A percentile compares a stretch with the other conserved stretches of the same genome.
These are phyloP conservation scores for Crucihimalaya himalaica DNA, from an alignment of 345 rosid species.

Conservation along the genomic window DNA sequence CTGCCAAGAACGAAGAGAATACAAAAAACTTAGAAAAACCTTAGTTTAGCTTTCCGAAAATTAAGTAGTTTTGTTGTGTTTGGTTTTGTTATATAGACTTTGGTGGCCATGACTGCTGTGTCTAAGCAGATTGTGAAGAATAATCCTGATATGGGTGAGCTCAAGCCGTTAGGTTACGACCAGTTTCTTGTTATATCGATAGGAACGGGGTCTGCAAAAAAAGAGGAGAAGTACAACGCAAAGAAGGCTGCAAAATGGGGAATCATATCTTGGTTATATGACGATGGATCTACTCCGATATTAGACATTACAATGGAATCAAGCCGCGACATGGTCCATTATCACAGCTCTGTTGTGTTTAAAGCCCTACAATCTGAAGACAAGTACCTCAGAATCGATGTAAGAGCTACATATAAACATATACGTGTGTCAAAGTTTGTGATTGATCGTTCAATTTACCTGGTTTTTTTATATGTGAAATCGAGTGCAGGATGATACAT, in stretches of 20 bases:
- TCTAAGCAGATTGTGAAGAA: slow-evolving; percentile 50
- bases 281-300: slow-evolving; percentile 55
- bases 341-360: slow-evolving; percentile 53
- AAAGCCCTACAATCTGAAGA: slow-evolving; percentile 56
- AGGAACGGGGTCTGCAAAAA: slow-evolving; percentile 60
- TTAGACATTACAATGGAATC: slow-evolving; percentile 53
- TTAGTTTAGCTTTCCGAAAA: neutral
- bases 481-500: slow-evolving; percentile 51
- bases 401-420: slow-evolving; percentile 34
- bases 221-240: slow-evolving; percentile 44
- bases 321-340: slow-evolving; percentile 62
- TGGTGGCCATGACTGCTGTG: slow-evolving; percentile 69
- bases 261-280: slow-evolving; percentile 53
- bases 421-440: neutral
- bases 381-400: slow-evolving; percentile 68
- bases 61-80: neutral
- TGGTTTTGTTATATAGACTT: slow-evolving; percentile 43
- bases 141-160: slow-evolving; percentile 48
- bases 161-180: slow-evolving; percentile 49
- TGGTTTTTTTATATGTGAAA: neutral
- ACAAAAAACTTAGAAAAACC: neutral
- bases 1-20: neutral
- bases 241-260: slow-evolving; percentile 69
- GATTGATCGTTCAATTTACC: neutral
- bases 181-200: slow-evolving; percentile 63